Evolutionary conservation across 1,284 basidiomycete genomes (phyloP).

Genomic region (Marasmius tenuissimus): DNA sequence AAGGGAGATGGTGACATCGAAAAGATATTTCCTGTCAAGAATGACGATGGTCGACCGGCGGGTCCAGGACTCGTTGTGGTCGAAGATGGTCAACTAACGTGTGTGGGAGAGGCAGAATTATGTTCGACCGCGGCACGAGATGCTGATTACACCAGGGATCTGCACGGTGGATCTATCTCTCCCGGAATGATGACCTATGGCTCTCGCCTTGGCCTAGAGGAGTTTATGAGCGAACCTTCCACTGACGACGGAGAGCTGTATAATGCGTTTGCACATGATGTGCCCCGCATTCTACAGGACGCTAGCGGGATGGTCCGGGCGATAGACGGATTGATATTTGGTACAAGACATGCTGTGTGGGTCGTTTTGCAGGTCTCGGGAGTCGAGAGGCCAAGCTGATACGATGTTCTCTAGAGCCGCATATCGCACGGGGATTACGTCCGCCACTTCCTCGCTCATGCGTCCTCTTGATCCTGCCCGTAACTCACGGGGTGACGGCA

Average conservation of each 20-base stretch:
- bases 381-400: slow-evolving; percentile 15
- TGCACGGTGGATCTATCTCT: slow-evolving; percentile 46
- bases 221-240: slow-evolving; percentile 63
- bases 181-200: slow-evolving; percentile 67
- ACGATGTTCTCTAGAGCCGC: slow-evolving; percentile 45
- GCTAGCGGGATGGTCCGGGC: slow-evolving; percentile 60
- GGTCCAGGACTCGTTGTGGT: slow-evolving; percentile 36
- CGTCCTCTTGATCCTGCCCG: slow-evolving; percentile 38
- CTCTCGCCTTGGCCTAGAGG: slow-evolving; percentile 61
- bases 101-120: slow-evolving; percentile 26
- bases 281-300: slow-evolving; percentile 49
- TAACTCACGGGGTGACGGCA: slow-evolving; percentile 4
- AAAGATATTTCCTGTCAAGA: slow-evolving; percentile 24
- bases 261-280: slow-evolving; percentile 47
- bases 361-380: slow-evolving; percentile 26
- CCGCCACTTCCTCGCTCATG: slow-evolving; percentile 48
- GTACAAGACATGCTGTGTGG: slow-evolving; percentile 69
- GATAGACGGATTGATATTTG: slow-evolving; percentile 71
- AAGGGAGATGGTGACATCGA: slow-evolving; percentile 24
- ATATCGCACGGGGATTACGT: slow-evolving; percentile 66
- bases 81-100: slow-evolving; percentile 43
- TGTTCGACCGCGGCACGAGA: slow-evolving; percentile 24
- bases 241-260: slow-evolving; percentile 64
- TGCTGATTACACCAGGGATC: slow-evolving; percentile 32
- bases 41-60: slow-evolving; percentile 21